Base-by-base conservation (phyloP, 768 basidiomycete genomes). In the Daedalea quercina region DNA sequence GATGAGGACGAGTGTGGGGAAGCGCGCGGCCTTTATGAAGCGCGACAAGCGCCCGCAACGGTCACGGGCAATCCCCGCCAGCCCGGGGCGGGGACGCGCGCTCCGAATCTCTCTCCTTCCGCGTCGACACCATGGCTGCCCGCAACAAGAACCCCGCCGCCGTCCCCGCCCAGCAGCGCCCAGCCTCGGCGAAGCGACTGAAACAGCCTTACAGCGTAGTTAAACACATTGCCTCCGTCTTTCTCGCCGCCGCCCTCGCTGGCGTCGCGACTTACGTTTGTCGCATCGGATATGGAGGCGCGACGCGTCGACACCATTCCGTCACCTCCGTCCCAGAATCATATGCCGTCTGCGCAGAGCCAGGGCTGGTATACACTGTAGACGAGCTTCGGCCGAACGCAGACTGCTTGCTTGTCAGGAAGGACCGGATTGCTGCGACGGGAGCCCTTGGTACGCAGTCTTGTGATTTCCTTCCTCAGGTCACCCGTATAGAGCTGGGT, bases 341-440 rank as follows among this genome's bases (percentile, higher is more conserved):
- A 0, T 87, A 88, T 60, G 73, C 75, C 3, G 57, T 90, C n/a
- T 90, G 85, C 61, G 77, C 85, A 0, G 60, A 60, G 1, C 60
- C 65, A 1, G 60, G 65, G 22, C 75, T 69, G 40, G 82, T 91
- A 35, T 90, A 90, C 63, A 90, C 89, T 1, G 87, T 90, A 0
- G 80, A 88, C 57, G 63, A 73, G 9, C 47, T 58, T 1, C 62
- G 64, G 9, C 80, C 82, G 8, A 70, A 64, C 31, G 84, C 79
- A 2, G 74, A 85, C 58, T 89, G 87, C 56, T 70, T 89, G n/a
- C 68, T 78, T 33, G 72, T 88, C 11, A 70, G 67, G 53, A 72
- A 73, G 15, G 67, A 73, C 28, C 67, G 60, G 25, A 78, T 90
- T 28, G 47, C 67, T 19, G 76, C 73, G 15, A 66, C 74, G 12